Conservation (phyloP, 179 eudicot species). For the Corrigiola litoralis region DNA sequence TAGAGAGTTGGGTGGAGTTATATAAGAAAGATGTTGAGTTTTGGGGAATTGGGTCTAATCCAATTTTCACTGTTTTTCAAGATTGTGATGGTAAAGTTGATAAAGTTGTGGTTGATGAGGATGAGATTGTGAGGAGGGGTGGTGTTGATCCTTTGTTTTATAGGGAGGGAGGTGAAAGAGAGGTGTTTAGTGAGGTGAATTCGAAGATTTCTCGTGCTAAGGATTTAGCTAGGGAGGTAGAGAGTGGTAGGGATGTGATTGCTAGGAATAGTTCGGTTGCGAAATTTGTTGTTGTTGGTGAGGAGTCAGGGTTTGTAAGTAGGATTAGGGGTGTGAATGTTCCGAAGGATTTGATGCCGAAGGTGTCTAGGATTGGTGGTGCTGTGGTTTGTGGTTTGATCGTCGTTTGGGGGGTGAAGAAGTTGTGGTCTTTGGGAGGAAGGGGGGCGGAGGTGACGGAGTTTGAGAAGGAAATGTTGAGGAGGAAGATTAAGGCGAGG, state of each 20-base stretch:
- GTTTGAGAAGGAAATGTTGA: slow-evolving; percentile 78
- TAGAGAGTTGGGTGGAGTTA: slow-evolving; percentile 73
- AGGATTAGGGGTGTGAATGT: slow-evolving; percentile 25
- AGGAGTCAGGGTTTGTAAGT: slow-evolving; percentile 23
- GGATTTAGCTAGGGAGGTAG: slow-evolving; percentile 57
- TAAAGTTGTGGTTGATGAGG: slow-evolving; percentile 61
- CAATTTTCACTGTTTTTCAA: slow-evolving; percentile 58
- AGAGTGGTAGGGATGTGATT: slow-evolving; percentile 49
- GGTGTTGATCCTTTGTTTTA: slow-evolving; percentile 34
- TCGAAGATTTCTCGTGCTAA: slow-evolving; percentile 53
- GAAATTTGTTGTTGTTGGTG: slow-evolving; percentile 40
- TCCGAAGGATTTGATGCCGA: slow-evolving; percentile 21
- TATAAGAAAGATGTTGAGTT: slow-evolving; percentile 60
- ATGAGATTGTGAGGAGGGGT: slow-evolving; percentile 61
- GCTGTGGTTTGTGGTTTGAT: slow-evolving; percentile 42
- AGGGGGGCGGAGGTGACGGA: slow-evolving; percentile 34
- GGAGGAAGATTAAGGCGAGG: slow-evolving; percentile 65
- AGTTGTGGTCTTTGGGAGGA: slow-evolving; percentile 24
- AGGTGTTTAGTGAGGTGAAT: slow-evolving; percentile 41
- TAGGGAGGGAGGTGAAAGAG: slow-evolving; percentile 27
- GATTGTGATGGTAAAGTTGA: slow-evolving; percentile 50
- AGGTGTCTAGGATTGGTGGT: slow-evolving; percentile 41
- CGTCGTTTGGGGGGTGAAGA: slow-evolving; percentile 44
- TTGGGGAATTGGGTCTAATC: slow-evolving; percentile 84
- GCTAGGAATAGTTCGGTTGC: slow-evolving; percentile 54